Evolutionary conservation across 2,329 filamentous ascomycete genomes (phyloP).

Genomic region (Calonectria montana): DNA sequence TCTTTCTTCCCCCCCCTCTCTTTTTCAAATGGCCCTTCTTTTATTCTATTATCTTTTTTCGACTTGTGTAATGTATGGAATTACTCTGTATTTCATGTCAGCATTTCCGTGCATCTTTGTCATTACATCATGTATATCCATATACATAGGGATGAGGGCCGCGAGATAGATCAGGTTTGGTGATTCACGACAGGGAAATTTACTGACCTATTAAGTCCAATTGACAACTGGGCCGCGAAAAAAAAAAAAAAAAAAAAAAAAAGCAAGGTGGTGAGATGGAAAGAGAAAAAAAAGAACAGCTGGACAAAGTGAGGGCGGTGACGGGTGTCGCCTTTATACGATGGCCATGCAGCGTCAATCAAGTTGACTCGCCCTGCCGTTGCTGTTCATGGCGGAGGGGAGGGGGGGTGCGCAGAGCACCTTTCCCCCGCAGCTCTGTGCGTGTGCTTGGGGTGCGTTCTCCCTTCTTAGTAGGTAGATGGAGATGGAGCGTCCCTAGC

Average conservation of each 20-base stretch:
- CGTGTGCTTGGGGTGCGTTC: background rate
- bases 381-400: background rate
- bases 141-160: background rate
- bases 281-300: too few species aligned
- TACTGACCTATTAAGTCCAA: background rate
- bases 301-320: background rate
- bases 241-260: background rate
- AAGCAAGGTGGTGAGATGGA: background rate
- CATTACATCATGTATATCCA: background rate
- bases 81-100: background rate
- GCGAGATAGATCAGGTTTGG: background rate
- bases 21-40: background rate
- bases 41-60: background rate
- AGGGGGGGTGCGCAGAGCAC: slow-evolving; percentile 2
- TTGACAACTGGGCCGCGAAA: background rate
- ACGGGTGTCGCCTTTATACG: slow-evolving; percentile 9
- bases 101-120: background rate
- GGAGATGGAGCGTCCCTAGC: background rate
- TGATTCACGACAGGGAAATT: background rate
- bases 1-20: too few species aligned
- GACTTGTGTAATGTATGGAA: background rate
- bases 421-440: background rate
- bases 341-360: background rate
- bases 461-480: slow-evolving; percentile 6
- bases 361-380: background rate